These are phyloP conservation scores for Chenopodium album DNA, from an alignment of 148 eudicot species.

Conservation along the genomic window DNA sequence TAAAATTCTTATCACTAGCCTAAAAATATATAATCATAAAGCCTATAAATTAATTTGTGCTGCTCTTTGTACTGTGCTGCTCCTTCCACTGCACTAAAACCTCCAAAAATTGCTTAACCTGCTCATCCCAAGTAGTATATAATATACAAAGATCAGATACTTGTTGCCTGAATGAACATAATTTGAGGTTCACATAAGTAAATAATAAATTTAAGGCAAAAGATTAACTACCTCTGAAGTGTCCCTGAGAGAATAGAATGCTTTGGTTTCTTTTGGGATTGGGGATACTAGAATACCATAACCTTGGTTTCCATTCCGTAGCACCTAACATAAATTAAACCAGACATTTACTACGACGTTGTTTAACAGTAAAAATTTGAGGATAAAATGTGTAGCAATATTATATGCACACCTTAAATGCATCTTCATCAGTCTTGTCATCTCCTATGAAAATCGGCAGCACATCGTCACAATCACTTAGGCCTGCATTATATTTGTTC, in stretches of 20 bases:
- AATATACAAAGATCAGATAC: background rate
- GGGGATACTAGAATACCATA: constrained; percentile 74
- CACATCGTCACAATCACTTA: constrained; percentile 49
- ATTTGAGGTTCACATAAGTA: background rate
- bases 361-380: too few species aligned
- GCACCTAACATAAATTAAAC: constrained; percentile 35
- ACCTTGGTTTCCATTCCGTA: constrained; percentile 55
- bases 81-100: constrained; percentile 51
- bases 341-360: background rate
- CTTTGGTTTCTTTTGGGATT: constrained; percentile 72
- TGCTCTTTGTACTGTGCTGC: constrained; percentile 20
- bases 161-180: background rate
- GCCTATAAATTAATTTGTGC: constrained; percentile 5
- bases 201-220: background rate
- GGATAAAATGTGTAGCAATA: background rate
- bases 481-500: constrained; percentile 35
- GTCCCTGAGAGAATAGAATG: constrained; percentile 71
- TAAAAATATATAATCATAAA: background rate
- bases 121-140: background rate
- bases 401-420: constrained; percentile 54
- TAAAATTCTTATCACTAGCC: constrained; percentile 7
- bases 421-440: constrained; percentile 89
- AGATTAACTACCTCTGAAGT: constrained; percentile 45
- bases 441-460: constrained; percentile 87
- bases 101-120: constrained; percentile 53